Percentiles rank a stretch among this genome's conserved stretches.
phyloP scores from a whole-genome alignment of 768 basidiomycete genomes.

The Leucocoprinus sp. region DNA sequence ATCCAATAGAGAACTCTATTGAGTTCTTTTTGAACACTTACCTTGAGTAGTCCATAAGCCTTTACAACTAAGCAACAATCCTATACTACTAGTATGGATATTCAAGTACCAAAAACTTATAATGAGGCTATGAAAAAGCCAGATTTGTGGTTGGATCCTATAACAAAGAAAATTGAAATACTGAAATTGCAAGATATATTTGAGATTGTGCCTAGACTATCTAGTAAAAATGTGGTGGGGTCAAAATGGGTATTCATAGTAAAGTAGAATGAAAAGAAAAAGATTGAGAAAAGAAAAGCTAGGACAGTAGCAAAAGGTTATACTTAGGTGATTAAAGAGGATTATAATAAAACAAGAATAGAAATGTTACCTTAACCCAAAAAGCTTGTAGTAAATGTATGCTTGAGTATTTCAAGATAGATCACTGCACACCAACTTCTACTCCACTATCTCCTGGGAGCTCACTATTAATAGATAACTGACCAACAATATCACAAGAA shows the following conservation, averaged over 20 bases:
- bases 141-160: not conserved
- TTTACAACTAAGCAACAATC: too few relatives aligned
- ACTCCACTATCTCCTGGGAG: too few relatives aligned
- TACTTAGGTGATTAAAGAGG: conserved; percentile 25
- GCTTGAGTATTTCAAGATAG: too few relatives aligned
- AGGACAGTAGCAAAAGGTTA: conserved; percentile 34
- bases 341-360: conserved; percentile 16
- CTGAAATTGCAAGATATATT: not conserved
- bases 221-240: not conserved
- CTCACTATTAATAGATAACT: too few relatives aligned
- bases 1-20: too few relatives aligned
- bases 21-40: too few relatives aligned
- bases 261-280: conserved; percentile 23
- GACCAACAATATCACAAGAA: too few relatives aligned
- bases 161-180: not conserved
- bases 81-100: too few relatives aligned
- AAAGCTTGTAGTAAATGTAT: too few relatives aligned
- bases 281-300: conserved; percentile 23
- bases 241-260: conserved; percentile 9
- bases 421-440: too few relatives aligned
- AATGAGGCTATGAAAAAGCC: not conserved
- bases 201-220: not conserved
- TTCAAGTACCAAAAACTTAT: not conserved
- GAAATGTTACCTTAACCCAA: too few relatives aligned
- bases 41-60: too few relatives aligned